Evolutionary conservation across 352 stramenopile species (phyloP), one percentile per base, ranked within the genome.

Genomic region (Ophiocytium majus): DNA sequence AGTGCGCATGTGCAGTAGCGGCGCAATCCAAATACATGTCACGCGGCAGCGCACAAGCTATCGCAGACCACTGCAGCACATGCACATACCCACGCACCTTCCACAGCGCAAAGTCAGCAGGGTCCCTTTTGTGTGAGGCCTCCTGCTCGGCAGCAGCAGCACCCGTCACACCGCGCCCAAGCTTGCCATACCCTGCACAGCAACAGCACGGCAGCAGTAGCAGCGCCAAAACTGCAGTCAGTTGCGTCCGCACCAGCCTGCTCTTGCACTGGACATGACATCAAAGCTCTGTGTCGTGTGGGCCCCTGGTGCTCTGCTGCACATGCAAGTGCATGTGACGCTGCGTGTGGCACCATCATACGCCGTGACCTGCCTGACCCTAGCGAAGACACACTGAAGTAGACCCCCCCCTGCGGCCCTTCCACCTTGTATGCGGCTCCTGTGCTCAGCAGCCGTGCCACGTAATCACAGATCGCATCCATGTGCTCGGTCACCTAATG

Each of bases 11-110:
- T n/a, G n/a, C n/a, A n/a, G n/a, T n/a, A n/a, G n/a, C n/a, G n/a
- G n/a, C n/a, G n/a, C n/a, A n/a, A n/a, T n/a, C n/a, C n/a, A n/a
- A n/a, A n/a, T n/a, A n/a, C n/a, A n/a, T n/a, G n/a, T n/a, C n/a
- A n/a, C n/a, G n/a, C n/a, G n/a, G n/a, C n/a, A n/a, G n/a, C n/a
- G n/a, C n/a, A n/a, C n/a, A n/a, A n/a, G n/a, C n/a, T n/a, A n/a
- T n/a, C n/a, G n/a, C n/a, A n/a, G n/a, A n/a, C n/a, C n/a, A n/a
- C n/a, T n/a, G n/a, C n/a, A n/a, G n/a, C n/a, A n/a, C n/a, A n/a
- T n/a, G n/a, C n/a, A n/a, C n/a, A n/a, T n/a, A 88, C 63, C 19
- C 88, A 36, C 19, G 71, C 76, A 79, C 83, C 83, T 28, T 78
- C 66, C 66, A 78, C 35, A 78, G 17, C 5, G 66, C 66, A 78